A percentile compares a stretch with the other conserved stretches of the same genome.
phyloP scores from a whole-genome alignment of 805 yeast genomes.

The Limtongozyma cylindracea region DNA sequence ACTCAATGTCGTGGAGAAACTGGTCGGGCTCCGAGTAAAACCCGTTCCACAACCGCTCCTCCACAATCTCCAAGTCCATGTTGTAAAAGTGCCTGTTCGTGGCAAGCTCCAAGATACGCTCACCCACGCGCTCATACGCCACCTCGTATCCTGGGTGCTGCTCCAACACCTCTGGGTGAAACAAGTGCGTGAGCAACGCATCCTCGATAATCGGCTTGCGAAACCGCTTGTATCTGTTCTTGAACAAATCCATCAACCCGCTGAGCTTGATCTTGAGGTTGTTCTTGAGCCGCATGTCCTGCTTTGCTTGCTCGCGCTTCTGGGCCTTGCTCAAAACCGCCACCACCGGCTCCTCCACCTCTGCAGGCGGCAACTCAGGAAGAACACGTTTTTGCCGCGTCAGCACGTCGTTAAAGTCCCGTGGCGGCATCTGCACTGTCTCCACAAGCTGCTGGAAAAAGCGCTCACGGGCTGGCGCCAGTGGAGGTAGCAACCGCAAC shows the following conservation, averaged over 20 bases:
- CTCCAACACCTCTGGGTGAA: slow-evolving; percentile 27
- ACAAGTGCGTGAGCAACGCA: slow-evolving; percentile 40
- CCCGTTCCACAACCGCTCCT: slow-evolving; percentile 94
- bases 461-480: slow-evolving; percentile 24
- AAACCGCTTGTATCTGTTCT: slow-evolving; percentile 69
- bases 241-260: slow-evolving; percentile 74
- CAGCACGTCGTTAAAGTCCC: slow-evolving; percentile 37
- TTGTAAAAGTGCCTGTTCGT: slow-evolving; percentile 57
- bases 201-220: slow-evolving; percentile 82
- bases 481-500: too few species aligned
- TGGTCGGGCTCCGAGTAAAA: slow-evolving; percentile 83
- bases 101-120: slow-evolving; percentile 53
- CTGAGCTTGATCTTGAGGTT: slow-evolving; percentile 66
- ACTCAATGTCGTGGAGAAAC: slow-evolving; percentile 59
- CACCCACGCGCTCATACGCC: slow-evolving; percentile 18
- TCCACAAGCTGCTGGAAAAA: slow-evolving; percentile 29
- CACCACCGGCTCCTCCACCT: too few species aligned
- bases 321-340: slow-evolving; percentile 1
- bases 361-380: slow-evolving; percentile 10
- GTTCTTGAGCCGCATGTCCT: slow-evolving; percentile 68
- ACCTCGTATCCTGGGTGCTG: slow-evolving; percentile 15
- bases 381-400: slow-evolving; percentile 26
- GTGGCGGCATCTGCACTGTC: slow-evolving; percentile 42
- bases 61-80: slow-evolving; percentile 85
- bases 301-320: slow-evolving; percentile 16